Base-by-base conservation (phyloP, 139 green algal genomes). In the Deuterostichococcus epilithicus region DNA sequence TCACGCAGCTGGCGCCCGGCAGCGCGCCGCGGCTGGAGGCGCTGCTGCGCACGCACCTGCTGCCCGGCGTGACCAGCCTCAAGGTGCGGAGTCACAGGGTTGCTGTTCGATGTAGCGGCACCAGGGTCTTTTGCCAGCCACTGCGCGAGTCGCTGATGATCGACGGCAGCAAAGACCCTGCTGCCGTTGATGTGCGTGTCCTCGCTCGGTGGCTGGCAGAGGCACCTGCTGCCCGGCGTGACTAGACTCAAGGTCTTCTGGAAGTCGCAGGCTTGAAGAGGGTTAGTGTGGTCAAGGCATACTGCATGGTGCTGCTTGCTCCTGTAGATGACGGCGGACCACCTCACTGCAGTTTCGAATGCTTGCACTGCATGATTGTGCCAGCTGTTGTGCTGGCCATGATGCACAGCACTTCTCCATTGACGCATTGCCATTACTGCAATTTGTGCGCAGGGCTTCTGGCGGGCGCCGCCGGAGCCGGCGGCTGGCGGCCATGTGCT, bases 1-100 rank as follows among this genome's bases (percentile, higher is more conserved):
- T 92, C 38, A 99, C 96, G 5, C 90, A 95, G 81, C 88, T 97
- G 66, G 81, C 89, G 37, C 70, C 79, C 13, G 65, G 45, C 33
- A 78, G 74, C 73, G 83, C 77, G 23, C 70, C 79, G 1, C 75
- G 71, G 47, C 83, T 98, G 81, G 86, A 94, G 76, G 72, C 45
- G 23, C 87, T 98, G 1, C 88, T 98, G 75, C 36, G 78, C 3
- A 78, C 82, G 35, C 82, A 89, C 52, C 68, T 95, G n/a, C 76
- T 94, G 39, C 81, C 83, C 59, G 80, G 72, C 0, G 70, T 78
- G 20, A 91, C 85, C 74, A 85, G 65, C 73, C 37, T 87, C 63
- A 92, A 92, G 86, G 87, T 89, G 75, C 4, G 72, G 42, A 8
- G 39, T 58, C n/a, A n/a, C n/a, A n/a, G n/a, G n/a, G n/a, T n/a